Percentiles rank a stretch among this genome's conserved stretches.
Evolutionary conservation across 2,329 filamentous ascomycete species (phyloP).

Genomic region (Thielaviopsis euricoi): DNA sequence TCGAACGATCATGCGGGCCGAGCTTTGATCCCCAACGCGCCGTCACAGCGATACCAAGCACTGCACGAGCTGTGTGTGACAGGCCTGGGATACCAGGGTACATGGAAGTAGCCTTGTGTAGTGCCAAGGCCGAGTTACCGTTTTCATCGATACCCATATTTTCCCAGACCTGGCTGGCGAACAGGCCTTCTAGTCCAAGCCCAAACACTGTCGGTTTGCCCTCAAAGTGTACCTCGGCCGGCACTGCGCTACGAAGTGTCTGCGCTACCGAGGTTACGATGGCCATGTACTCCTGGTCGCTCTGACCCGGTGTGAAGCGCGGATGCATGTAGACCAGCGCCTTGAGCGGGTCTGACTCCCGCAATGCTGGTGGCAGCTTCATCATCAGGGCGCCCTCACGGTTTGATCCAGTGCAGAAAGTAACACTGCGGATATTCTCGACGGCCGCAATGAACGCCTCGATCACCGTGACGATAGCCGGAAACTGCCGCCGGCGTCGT

Average conservation of each 20-base stretch:
- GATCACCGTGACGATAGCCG: conserved; percentile 69
- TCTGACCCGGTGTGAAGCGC: neutral
- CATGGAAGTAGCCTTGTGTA: conserved; percentile 57
- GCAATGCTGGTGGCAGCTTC: conserved; percentile 39
- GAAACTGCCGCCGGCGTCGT: conserved; percentile 63
- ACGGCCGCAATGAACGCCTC: conserved; percentile 54
- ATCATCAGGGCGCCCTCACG: conserved; percentile 69
- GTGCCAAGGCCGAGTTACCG: conserved; percentile 46
- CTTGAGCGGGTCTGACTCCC: conserved; percentile 48
- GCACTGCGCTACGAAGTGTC: conserved; percentile 26
- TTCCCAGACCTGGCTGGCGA: conserved; percentile 35
- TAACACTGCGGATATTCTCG: conserved; percentile 53
- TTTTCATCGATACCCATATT: conserved; percentile 31
- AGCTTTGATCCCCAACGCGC: conserved; percentile 56
- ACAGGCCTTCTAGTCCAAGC: conserved; percentile 26
- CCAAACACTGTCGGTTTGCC: conserved; percentile 26
- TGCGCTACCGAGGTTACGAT: conserved; percentile 22
- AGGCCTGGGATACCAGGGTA: conserved; percentile 55
- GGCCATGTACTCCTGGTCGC: conserved; percentile 15
- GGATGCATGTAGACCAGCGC: conserved; percentile 18
- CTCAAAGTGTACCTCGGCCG: conserved; percentile 21
- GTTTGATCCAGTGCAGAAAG: conserved; percentile 79
- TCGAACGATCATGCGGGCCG: conserved; percentile 28
- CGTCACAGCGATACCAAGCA: conserved; percentile 55
- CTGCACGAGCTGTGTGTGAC: conserved; percentile 52